Evolutionary conservation across 2,329 filamentous ascomycete species (phyloP).

Genomic region (Sporothrix pallida): DNA sequence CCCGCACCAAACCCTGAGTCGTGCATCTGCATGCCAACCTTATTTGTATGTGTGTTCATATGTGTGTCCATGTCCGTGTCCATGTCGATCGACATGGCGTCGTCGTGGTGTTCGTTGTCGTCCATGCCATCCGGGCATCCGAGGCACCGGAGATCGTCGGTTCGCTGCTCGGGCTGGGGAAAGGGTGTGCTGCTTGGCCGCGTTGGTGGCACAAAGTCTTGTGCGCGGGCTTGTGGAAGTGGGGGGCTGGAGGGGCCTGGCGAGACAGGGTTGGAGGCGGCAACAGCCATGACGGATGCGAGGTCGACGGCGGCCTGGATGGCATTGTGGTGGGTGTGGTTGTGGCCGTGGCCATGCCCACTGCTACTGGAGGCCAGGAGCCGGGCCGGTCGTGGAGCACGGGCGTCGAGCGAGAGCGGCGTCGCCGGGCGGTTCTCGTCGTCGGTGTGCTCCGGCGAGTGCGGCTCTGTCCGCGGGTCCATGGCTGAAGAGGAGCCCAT

Average conservation of each 20-base stretch:
- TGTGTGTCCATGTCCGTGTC: neutral
- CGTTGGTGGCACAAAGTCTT: slow-evolving; percentile 56
- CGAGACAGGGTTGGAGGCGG: slow-evolving; percentile 60
- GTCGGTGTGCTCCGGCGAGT: neutral
- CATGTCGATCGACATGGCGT: slow-evolving; percentile 40
- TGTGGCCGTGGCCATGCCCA: slow-evolving; percentile 42
- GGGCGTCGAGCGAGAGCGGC: slow-evolving; percentile 38
- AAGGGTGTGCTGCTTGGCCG: slow-evolving; percentile 67
- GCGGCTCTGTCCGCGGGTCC: slow-evolving; percentile 29
- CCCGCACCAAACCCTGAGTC: neutral
- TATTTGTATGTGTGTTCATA: neutral
- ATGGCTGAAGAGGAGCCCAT: slow-evolving; percentile 20
- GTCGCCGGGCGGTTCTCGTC: slow-evolving; percentile 16
- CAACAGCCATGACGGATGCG: slow-evolving; percentile 51
- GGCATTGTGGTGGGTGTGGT: slow-evolving; percentile 44
- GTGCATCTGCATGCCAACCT: neutral
- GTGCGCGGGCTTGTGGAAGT: slow-evolving; percentile 53
- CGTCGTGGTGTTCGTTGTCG: neutral
- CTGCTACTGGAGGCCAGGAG: slow-evolving; percentile 36
- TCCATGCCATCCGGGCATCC: slow-evolving; percentile 44
- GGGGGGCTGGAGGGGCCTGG: slow-evolving; percentile 60
- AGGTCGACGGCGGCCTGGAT: slow-evolving; percentile 51
- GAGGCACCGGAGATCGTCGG: slow-evolving; percentile 51
- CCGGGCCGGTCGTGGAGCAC: slow-evolving; percentile 36
- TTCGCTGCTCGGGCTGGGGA: slow-evolving; percentile 59